Base-by-base conservation (phyloP, 257 asterid species). In the Paraleonurus japonicus region DNA sequence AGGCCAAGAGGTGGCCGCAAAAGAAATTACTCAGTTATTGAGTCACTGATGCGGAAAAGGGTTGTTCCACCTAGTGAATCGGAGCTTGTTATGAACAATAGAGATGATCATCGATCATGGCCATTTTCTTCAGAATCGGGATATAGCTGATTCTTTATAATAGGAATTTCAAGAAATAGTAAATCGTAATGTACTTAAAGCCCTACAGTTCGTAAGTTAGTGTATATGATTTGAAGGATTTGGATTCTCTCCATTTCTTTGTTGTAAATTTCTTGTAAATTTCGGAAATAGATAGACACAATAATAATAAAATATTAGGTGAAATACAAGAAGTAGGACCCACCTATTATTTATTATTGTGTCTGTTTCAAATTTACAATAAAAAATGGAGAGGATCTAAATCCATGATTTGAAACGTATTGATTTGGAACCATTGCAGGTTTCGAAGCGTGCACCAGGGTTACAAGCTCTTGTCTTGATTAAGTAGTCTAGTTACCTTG, bases 1-100 rank as follows among this genome's bases (percentile, higher is more conserved):
- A 80, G 94, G 76, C 89, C 91, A 3, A 86, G 94, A 82, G 98
- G 97, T 39, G 98, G 98, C 62, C 65, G 89, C 74, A 90, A 88
- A 80, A 88, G 97, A 71, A 83, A 50, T 26, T 80, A 13, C 61
- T 92, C 98, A 3, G 74, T 63, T 26, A 76, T 92, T 0, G 96
- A 89, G 77, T 62, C 84, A 7, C 72, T 94, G 59, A 35, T 81
- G 89, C 72, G 95, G 23, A 94, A 91, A 85, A 80, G 99, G 84
- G 66, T 94, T 7, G 77, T 64, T 59, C 94, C 90, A 0, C 94
- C 84, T 3, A 75, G 71, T 41, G 89, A 69, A 41, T 82, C 84
- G 0, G 92, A 92, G 75, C 73, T 78, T 4, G 35, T 35, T n/a
- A 24, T 75, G 80, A 75, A 79, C 35, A 72, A 73, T 0, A 80